A percentile compares a stretch with the other conserved stretches of the same genome.
These are phyloP conservation scores for Leccinum disarticulatum DNA, from an alignment of 768 basidiomycete genomes.

Conservation along the genomic window DNA sequence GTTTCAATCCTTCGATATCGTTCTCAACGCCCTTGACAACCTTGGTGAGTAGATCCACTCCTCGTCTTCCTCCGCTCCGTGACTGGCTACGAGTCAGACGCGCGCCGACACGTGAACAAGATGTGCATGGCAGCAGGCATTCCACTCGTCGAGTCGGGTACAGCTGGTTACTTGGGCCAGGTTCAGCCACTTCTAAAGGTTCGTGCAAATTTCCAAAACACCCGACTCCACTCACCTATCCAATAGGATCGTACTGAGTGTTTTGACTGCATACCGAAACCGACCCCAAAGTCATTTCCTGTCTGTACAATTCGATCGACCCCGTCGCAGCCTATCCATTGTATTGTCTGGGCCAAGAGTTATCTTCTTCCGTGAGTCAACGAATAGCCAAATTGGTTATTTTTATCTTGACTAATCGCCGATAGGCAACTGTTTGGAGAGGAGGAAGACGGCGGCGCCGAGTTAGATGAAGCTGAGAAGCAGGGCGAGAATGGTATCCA, in stretches of 20 bases:
- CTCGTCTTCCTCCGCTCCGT: not conserved
- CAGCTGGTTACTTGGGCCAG: conserved; percentile 95
- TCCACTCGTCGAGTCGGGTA: conserved; percentile 94
- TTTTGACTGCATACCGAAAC: conserved; percentile 94
- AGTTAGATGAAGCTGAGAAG: conserved; percentile 90
- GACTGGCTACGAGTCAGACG: conserved; percentile 53
- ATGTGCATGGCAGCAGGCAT: conserved; percentile 94
- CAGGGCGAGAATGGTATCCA: conserved; percentile 86
- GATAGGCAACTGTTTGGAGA: conserved; percentile 91
- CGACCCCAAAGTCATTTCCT: conserved; percentile 91
- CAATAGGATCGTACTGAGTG: conserved; percentile 84
- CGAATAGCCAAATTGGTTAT: not conserved
- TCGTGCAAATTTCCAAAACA: conserved; percentile 7
- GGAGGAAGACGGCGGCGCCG: conserved; percentile 77
- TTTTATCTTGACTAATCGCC: not conserved
- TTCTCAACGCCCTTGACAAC: conserved; percentile 95
- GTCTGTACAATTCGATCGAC: conserved; percentile 98
- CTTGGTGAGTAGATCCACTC: conserved; percentile 58
- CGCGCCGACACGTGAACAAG: conserved; percentile 92
- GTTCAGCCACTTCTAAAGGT: conserved; percentile 93
- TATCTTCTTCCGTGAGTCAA: conserved; percentile 83
- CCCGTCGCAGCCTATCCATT: conserved; percentile 96
- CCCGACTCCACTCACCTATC: conserved; percentile 1
- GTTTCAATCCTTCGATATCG: conserved; percentile 89
- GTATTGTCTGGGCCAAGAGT: conserved; percentile 98